phyloP scores from a whole-genome alignment of 2,329 filamentous ascomycete genomes.

The Epicoccum sorghinum region DNA sequence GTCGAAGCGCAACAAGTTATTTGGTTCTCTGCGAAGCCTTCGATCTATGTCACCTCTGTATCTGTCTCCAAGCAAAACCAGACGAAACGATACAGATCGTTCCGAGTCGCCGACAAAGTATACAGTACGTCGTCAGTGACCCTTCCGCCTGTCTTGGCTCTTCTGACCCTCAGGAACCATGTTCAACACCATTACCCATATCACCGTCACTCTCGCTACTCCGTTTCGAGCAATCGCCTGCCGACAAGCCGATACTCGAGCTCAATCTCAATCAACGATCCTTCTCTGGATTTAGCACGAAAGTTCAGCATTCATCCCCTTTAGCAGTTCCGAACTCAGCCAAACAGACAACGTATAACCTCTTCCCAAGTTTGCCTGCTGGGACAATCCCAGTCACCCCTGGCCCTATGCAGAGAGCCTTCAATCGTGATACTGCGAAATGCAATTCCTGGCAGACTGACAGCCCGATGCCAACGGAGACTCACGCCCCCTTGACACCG shows the following conservation, averaged over 20 bases:
- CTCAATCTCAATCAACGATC: not conserved
- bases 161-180: conserved; percentile 1
- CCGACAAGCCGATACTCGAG: conserved; percentile 35
- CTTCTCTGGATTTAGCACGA: conserved; percentile 19
- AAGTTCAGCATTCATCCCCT: conserved; percentile 37
- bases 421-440: conserved; percentile 23
- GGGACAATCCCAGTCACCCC: conserved; percentile 38
- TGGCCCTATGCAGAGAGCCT: conserved; percentile 32
- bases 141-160: too few species aligned
- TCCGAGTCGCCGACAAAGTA: not conserved
- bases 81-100: conserved; percentile 1
- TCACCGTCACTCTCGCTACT: conserved; percentile 35
- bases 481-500: conserved; percentile 2
- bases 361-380: conserved; percentile 19
- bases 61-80: conserved; percentile 26
- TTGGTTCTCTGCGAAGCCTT: conserved; percentile 38
- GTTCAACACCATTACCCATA: not conserved
- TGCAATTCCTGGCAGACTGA: conserved; percentile 1
- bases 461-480: not conserved
- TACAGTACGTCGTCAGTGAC: not conserved
- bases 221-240: conserved; percentile 34
- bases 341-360: conserved; percentile 7
- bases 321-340: conserved; percentile 31
- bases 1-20: conserved; percentile 34
- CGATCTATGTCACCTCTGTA: conserved; percentile 32